Conservation (phyloP, 1,284 basidiomycete species). For the Ceratobasidium sp. region DNA sequence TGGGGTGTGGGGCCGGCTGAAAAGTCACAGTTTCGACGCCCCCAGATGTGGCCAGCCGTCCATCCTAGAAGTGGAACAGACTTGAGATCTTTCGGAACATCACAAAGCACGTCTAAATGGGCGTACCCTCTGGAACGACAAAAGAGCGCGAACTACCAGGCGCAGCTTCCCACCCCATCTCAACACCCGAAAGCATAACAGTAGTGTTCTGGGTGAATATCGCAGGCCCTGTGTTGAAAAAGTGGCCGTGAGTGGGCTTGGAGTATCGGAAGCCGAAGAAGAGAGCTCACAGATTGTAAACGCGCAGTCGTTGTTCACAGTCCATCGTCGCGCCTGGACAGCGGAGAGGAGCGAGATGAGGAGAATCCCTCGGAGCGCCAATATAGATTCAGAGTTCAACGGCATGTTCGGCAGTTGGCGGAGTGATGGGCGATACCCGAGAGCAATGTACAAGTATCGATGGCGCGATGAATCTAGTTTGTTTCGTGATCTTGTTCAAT, state of each 20-base stretch:
- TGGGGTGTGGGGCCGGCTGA: constrained; percentile 10
- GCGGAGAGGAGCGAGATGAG: constrained; percentile 20
- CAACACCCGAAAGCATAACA: constrained; percentile 9
- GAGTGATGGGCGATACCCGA: constrained; percentile 8
- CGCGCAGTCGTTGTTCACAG: constrained; percentile 42
- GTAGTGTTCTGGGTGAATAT: constrained; percentile 28
- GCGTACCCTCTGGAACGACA: constrained; percentile 21
- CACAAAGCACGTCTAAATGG: not conserved
- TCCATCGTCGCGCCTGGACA: constrained; percentile 24
- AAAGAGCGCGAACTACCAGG: constrained; percentile 32
- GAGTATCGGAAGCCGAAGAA: constrained; percentile 19
- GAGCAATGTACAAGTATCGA: not conserved
- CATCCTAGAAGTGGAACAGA: constrained; percentile 9
- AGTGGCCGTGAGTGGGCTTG: not conserved
- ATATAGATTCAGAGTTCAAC: constrained; percentile 20
- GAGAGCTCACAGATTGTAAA: constrained; percentile 31
- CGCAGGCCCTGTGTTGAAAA: constrained; percentile 19
- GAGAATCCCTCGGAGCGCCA: constrained; percentile 31
- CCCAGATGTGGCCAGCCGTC: constrained; percentile 22
- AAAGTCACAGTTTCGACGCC: constrained; percentile 33
- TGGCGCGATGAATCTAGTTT: not conserved
- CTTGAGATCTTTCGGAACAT: not conserved
- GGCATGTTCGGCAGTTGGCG: constrained; percentile 32
- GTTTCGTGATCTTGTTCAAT: not conserved
- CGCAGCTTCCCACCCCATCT: constrained; percentile 27